Base-by-base conservation (phyloP, 345 rosid species). In the Eucalyptus dawsonii region DNA sequence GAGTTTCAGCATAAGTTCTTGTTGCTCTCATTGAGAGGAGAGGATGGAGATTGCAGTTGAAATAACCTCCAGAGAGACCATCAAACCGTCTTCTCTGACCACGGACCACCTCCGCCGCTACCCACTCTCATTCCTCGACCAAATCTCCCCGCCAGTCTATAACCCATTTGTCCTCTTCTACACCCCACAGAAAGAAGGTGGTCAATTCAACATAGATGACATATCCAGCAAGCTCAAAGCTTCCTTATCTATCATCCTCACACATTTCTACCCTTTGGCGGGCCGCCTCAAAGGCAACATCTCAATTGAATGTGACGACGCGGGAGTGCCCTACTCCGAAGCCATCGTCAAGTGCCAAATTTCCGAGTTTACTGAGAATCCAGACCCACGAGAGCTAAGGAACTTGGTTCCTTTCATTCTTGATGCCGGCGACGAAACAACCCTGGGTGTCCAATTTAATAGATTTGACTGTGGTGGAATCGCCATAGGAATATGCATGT, bases 201-300 rank as follows among this genome's bases (percentile, higher is more conserved):
- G 67, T 45, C 19, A 86, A 47, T 40, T 86, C 88, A 87, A 56
- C 86, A 7, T n/a, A 1, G 81, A 34, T 11, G 89, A 80, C 51
- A 87, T 53, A 88, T 88, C 88, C 21, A 80, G 80, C 31, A 87
- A 29, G 49, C 90, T 94, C 47, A 95, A 91, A 90, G 87, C 89
- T 54, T 95, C 94, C 83, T 62, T 94, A 14, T 93, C 96, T 5
- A n/a, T 92, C 87, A 91, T 90, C 81, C 91, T 95, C 85, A 86
- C 90, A 50, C 90, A 40, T 8, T 94, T 91, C 92, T 93, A 94
- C 92, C 95, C 95, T 7, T 86, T 95, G 11, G 94, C 97, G 3
- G 97, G 96, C 11, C 89, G 91, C 53, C 88, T 95, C 86, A 53
- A 72, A 58, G 94, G 88, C 60, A 90, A 92, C 15, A 49, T 76